Conservation (phyloP, 352 stramenopile genomes). For the Phytopythium aichiense region DNA sequence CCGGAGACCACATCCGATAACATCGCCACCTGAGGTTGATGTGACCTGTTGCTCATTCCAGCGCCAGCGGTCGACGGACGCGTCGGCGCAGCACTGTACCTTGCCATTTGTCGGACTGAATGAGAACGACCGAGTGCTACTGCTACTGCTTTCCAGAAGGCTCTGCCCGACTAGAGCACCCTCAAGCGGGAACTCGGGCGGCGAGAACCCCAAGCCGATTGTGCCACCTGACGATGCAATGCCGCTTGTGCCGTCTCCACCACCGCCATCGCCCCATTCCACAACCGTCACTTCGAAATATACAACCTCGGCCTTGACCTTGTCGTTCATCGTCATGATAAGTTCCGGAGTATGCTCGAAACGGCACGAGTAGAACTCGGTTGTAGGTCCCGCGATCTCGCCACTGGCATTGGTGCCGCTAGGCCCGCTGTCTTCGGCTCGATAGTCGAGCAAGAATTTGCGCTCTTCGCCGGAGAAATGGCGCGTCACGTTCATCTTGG, state of each 20-base stretch:
- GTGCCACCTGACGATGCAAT: slow-evolving; percentile 10
- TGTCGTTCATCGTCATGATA: slow-evolving; percentile 62
- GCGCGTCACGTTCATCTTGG: slow-evolving; percentile 69
- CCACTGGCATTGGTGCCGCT: slow-evolving; percentile 12
- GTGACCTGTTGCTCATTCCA: slow-evolving; percentile 55
- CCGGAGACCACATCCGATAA: slow-evolving; percentile 76
- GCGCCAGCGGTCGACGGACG: slow-evolving; percentile 54
- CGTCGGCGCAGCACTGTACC: slow-evolving; percentile 46
- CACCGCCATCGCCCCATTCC: slow-evolving; percentile 40
- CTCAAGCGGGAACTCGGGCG: slow-evolving; percentile 65
- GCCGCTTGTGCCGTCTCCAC: slow-evolving; percentile 1
- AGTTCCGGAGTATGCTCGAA: slow-evolving; percentile 79
- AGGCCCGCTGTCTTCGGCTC: slow-evolving; percentile 30
- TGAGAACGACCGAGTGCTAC: slow-evolving; percentile 48
- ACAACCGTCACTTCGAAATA: slow-evolving; percentile 81
- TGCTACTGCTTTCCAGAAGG: slow-evolving; percentile 18
- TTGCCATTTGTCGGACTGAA: slow-evolving; percentile 71
- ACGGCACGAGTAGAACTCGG: slow-evolving; percentile 60
- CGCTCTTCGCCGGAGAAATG: slow-evolving; percentile 74
- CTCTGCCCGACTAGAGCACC: slow-evolving; percentile 42
- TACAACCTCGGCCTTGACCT: slow-evolving; percentile 69
- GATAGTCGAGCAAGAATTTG: slow-evolving; percentile 73
- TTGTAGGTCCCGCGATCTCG: slow-evolving; percentile 12
- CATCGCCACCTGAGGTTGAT: slow-evolving; percentile 47
- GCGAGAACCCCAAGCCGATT: slow-evolving; percentile 62